A percentile compares a stretch with the other conserved stretches of the same genome.
These are phyloP conservation scores for Solanum sparsipilum DNA, from an alignment of 257 asterid species.

Conservation along the genomic window DNA sequence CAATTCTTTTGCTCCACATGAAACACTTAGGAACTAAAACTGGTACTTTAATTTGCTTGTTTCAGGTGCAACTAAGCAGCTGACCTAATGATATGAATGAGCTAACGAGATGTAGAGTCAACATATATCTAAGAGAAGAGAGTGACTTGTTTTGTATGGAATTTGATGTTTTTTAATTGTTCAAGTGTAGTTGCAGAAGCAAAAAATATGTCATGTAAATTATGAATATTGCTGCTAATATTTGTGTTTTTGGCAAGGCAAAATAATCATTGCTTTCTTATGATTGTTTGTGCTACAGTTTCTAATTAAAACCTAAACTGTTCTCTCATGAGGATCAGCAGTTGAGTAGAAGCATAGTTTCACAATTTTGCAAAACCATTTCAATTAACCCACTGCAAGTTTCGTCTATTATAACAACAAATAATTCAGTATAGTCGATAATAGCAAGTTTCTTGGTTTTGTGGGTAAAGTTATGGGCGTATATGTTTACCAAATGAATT, in stretches of 20 bases:
- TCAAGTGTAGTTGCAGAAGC: not conserved
- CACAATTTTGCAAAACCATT: not conserved
- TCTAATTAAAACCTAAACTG: not conserved
- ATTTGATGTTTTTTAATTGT: not conserved
- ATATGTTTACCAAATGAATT: not conserved
- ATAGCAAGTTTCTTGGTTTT: not conserved
- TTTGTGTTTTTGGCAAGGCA: not conserved
- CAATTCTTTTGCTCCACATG: not conserved
- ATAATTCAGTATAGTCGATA: not conserved
- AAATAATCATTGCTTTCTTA: not conserved
- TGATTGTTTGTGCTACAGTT: not conserved
- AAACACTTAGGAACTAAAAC: not conserved
- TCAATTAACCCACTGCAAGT: not conserved
- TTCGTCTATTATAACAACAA: not conserved
- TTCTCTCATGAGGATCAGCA: not conserved
- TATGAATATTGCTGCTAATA: not conserved
- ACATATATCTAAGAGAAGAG: not conserved
- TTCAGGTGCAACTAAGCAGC: not conserved
- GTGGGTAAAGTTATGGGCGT: not conserved
- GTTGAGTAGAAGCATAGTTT: not conserved
- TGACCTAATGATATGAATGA: not conserved
- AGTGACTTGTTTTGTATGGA: not conserved
- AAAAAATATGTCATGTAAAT: not conserved
- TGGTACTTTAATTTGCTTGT: not conserved
- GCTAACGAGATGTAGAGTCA: not conserved